Percentiles rank a stretch among this genome's conserved stretches.
Conservation (phyloP, 1,284 basidiomycete genomes). For the Trametes versicolor region DNA sequence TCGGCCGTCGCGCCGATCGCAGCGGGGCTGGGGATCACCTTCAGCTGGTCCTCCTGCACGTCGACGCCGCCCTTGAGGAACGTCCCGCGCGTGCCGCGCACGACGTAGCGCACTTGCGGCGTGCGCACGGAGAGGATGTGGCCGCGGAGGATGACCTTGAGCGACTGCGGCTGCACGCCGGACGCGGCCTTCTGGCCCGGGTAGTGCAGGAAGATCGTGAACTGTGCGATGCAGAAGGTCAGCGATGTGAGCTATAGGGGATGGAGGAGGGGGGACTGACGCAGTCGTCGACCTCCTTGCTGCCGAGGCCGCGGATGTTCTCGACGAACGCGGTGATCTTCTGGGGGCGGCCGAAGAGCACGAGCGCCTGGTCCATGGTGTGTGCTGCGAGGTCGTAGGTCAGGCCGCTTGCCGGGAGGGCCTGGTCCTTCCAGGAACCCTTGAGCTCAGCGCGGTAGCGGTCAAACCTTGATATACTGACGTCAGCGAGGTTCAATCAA, state of each 20-base stretch:
- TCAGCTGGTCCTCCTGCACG: constrained; percentile 79
- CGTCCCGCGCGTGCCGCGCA: constrained; percentile 75
- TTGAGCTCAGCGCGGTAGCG: constrained; percentile 75
- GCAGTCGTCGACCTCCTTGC: constrained; percentile 72
- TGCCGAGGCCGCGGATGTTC: constrained; percentile 73
- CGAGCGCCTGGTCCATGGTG: constrained; percentile 81
- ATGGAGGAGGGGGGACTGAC: constrained; percentile 49
- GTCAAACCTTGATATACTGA: constrained; percentile 65
- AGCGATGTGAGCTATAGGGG: not conserved
- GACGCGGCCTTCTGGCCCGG: constrained; percentile 38
- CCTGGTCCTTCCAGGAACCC: constrained; percentile 77
- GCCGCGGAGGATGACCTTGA: constrained; percentile 76
- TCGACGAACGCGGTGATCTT: constrained; percentile 75
- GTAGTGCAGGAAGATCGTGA: constrained; percentile 76
- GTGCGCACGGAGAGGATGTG: constrained; percentile 74
- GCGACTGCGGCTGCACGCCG: constrained; percentile 57
- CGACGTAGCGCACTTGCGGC: constrained; percentile 75
- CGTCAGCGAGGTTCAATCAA: not conserved
- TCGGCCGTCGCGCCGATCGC: constrained; percentile 52
- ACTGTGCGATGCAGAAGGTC: constrained; percentile 49
- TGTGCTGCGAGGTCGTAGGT: constrained; percentile 76
- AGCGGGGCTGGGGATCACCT: constrained; percentile 58
- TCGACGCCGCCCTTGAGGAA: constrained; percentile 84
- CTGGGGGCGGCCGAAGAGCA: constrained; percentile 80
- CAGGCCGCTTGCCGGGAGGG: constrained; percentile 61